Evolutionary conservation across 2,329 filamentous ascomycete species (phyloP).

Genomic region (Botryotinia calthae): DNA sequence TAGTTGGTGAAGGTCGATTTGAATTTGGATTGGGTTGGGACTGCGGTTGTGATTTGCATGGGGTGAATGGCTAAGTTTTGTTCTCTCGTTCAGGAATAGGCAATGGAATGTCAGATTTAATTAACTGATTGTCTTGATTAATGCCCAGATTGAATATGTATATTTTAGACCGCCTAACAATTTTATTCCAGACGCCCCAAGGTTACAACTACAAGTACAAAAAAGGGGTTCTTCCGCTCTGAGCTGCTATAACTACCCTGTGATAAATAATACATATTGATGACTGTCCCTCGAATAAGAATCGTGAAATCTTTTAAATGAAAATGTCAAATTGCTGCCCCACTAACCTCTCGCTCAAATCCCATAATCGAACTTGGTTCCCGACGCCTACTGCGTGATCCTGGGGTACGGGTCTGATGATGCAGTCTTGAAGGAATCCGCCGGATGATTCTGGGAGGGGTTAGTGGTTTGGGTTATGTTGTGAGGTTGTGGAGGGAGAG

Average conservation of each 20-base stretch:
- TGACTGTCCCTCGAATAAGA: not conserved
- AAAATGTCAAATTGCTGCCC: constrained; percentile 20
- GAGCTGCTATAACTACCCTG: not conserved
- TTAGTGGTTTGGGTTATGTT: not conserved
- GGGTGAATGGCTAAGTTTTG: no score
- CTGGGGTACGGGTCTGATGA: not conserved
- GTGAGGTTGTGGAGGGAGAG: not conserved
- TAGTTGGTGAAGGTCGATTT: not conserved
- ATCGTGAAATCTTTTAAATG: not conserved
- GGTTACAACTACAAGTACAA: not conserved
- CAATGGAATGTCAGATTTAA: no score
- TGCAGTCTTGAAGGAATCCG: constrained; percentile 22
- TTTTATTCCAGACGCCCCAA: not conserved
- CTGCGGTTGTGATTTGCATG: not conserved
- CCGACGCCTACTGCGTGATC: constrained; percentile 12
- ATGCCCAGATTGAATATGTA: not conserved
- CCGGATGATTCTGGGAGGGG: constrained; percentile 9
- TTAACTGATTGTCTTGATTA: not conserved
- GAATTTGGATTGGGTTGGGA: no score
- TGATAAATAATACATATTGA: not conserved
- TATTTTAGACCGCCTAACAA: not conserved
- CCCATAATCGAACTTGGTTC: constrained; percentile 22
- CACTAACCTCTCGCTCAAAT: constrained; percentile 23
- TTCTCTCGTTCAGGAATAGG: no score
- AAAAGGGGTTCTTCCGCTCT: not conserved